These are phyloP conservation scores for Metschnikowia aberdeeniae DNA, from an alignment of 805 yeast species.

Conservation along the genomic window DNA sequence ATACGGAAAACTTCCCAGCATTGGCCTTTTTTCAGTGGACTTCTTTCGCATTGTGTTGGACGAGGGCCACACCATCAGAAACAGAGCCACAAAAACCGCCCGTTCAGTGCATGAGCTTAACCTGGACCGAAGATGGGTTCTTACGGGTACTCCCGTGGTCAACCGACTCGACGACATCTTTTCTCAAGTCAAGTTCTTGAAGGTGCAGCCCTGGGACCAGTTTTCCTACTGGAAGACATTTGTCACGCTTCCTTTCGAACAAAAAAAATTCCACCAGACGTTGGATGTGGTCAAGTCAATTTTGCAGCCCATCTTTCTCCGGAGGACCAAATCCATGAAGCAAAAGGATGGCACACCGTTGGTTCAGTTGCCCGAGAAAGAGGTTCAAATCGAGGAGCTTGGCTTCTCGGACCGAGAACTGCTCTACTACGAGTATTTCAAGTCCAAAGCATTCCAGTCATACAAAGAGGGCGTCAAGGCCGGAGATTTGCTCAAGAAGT, in stretches of 20 bases:
- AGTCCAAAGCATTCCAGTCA: constrained; percentile 59
- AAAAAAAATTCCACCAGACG: constrained; percentile 64
- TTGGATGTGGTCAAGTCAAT: constrained; percentile 81
- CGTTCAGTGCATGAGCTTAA: constrained; percentile 66
- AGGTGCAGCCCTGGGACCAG: constrained; percentile 87
- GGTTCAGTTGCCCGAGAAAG: constrained; percentile 74
- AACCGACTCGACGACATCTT: constrained; percentile 84
- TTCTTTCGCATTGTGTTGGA: constrained; percentile 78
- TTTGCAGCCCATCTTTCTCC: constrained; percentile 72
- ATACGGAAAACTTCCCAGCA: constrained; percentile 25
- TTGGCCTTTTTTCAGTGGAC: constrained; percentile 66
- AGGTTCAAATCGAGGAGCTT: constrained; percentile 63
- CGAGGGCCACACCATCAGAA: constrained; percentile 88
- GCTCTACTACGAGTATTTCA: constrained; percentile 63
- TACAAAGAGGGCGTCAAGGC: constrained; percentile 54
- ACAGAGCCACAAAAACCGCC: constrained; percentile 72
- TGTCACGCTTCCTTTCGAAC: constrained; percentile 78
- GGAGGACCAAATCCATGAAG: constrained; percentile 85
- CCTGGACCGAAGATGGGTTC: constrained; percentile 70
- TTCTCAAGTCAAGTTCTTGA: constrained; percentile 67
- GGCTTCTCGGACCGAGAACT: constrained; percentile 64
- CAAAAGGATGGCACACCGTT: constrained; percentile 67
- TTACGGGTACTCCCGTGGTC: constrained; percentile 92
- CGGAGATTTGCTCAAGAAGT: constrained; percentile 69
- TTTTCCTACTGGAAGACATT: constrained; percentile 84